phyloP scores from a whole-genome alignment of 169 alveolate species.

The Cryptosporidium ubiquitum region DNA sequence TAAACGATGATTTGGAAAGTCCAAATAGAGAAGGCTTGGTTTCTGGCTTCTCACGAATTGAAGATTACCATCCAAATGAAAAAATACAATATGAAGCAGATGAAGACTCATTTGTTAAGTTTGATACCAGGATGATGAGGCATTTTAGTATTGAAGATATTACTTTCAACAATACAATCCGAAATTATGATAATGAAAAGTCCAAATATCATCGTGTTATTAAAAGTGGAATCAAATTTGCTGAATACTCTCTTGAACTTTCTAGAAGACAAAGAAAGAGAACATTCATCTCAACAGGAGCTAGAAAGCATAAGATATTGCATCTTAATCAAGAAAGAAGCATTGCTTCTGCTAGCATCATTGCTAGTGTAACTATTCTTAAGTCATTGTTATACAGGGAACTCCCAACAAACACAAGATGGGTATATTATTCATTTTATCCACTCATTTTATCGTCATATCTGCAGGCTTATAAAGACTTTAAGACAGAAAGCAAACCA shows the following conservation, averaged over 20 bases:
- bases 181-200: slow-evolving; percentile 4
- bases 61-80: neutral
- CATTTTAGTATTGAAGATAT: slow-evolving; percentile 65
- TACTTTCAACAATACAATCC: slow-evolving; percentile 7
- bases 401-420: slow-evolving; percentile 31
- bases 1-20: neutral
- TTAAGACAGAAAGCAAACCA: neutral
- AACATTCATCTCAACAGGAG: neutral
- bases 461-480: slow-evolving; percentile 1
- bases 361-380: slow-evolving; percentile 36
- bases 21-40: neutral
- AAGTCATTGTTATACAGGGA: slow-evolving; percentile 57
- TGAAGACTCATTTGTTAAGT: slow-evolving; percentile 68
- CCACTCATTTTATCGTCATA: slow-evolving; percentile 50
- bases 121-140: slow-evolving; percentile 43
- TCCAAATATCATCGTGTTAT: slow-evolving; percentile 56
- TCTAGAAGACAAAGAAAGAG: slow-evolving; percentile 9
- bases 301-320: neutral
- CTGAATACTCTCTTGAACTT: slow-evolving; percentile 39
- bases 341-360: slow-evolving; percentile 56
- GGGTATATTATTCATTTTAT: slow-evolving; percentile 30
- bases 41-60: neutral
- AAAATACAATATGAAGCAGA: neutral
- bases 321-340: slow-evolving; percentile 22
- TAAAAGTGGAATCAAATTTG: slow-evolving; percentile 68